Conservation (phyloP, 2,329 filamentous ascomycete species). For the Podosphaera leucotricha region DNA sequence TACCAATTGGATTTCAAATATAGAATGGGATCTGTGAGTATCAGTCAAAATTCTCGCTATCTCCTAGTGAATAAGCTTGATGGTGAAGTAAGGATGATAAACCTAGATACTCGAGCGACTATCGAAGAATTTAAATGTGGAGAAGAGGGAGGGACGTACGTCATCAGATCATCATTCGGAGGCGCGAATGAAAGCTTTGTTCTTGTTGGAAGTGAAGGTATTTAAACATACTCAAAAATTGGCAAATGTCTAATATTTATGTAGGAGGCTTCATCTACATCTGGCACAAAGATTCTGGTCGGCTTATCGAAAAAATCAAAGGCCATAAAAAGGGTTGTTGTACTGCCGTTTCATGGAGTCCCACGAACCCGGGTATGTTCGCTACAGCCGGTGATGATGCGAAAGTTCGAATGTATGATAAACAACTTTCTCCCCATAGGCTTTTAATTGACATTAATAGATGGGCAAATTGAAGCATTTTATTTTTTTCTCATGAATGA, state of each 20-base stretch:
- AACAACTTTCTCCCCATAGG: background rate
- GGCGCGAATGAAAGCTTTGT: slow-evolving; percentile 85
- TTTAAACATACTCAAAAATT: background rate
- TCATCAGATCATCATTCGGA: slow-evolving; percentile 68
- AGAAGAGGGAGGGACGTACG: slow-evolving; percentile 47
- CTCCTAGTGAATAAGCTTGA: slow-evolving; percentile 65
- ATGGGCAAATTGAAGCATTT: slow-evolving; percentile 8
- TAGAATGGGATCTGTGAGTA: slow-evolving; percentile 53
- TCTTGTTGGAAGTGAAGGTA: slow-evolving; percentile 74
- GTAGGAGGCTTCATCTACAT: slow-evolving; percentile 50
- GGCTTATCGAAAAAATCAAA: slow-evolving; percentile 49
- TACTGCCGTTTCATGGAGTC: slow-evolving; percentile 80
- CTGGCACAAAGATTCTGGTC: slow-evolving; percentile 71
- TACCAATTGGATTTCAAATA: slow-evolving; percentile 47
- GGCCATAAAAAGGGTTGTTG: slow-evolving; percentile 56
- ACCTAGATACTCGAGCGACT: slow-evolving; percentile 48
- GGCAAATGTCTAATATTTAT: slow-evolving; percentile 2
- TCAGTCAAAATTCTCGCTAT: slow-evolving; percentile 59
- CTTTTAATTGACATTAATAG: slow-evolving; percentile 2
- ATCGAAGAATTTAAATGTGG: slow-evolving; percentile 48
- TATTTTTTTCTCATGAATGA: too few species aligned
- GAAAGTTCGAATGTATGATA: slow-evolving; percentile 59
- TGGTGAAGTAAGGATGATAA: slow-evolving; percentile 54
- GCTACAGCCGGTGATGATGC: slow-evolving; percentile 79
- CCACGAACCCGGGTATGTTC: slow-evolving; percentile 58